These are phyloP conservation scores for Penicillium verrucosum DNA, from an alignment of 2,329 filamentous ascomycete species.

Conservation along the genomic window DNA sequence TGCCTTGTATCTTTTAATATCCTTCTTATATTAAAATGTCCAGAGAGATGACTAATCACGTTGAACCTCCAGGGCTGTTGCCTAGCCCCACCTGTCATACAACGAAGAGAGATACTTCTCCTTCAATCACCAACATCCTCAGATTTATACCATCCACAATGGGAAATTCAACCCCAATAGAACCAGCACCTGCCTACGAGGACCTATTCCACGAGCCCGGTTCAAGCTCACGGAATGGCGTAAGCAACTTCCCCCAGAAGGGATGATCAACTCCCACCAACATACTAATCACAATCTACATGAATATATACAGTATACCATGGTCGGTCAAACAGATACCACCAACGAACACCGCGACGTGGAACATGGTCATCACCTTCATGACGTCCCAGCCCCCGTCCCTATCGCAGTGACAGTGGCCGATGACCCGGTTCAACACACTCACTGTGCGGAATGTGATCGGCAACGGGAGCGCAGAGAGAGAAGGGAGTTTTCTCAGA, in stretches of 20 bases:
- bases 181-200: conserved; percentile 14
- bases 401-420: background rate
- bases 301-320: background rate
- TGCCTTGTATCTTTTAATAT: too few relatives aligned
- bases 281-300: background rate
- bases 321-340: conserved; percentile 3
- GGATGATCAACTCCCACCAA: background rate
- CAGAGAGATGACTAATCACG: too few relatives aligned
- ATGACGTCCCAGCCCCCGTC: background rate
- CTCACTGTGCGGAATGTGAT: conserved; percentile 20
- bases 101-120: background rate
- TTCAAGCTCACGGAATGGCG: conserved; percentile 5
- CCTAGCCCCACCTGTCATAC: background rate
- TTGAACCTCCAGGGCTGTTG: background rate
- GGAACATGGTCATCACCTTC: conserved; percentile 3
- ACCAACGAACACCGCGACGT: background rate
- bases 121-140: background rate
- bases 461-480: conserved; percentile 11
- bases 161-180: background rate
- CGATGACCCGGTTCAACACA: background rate
- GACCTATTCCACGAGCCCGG: conserved; percentile 13
- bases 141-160: background rate
- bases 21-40: too few relatives aligned
- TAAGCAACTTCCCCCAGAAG: background rate
- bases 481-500: background rate